Percentiles rank a stretch among this genome's conserved stretches.
Conservation (phyloP, 2,329 filamentous ascomycete genomes). For the Neofusicoccum kwambonambiense region DNA sequence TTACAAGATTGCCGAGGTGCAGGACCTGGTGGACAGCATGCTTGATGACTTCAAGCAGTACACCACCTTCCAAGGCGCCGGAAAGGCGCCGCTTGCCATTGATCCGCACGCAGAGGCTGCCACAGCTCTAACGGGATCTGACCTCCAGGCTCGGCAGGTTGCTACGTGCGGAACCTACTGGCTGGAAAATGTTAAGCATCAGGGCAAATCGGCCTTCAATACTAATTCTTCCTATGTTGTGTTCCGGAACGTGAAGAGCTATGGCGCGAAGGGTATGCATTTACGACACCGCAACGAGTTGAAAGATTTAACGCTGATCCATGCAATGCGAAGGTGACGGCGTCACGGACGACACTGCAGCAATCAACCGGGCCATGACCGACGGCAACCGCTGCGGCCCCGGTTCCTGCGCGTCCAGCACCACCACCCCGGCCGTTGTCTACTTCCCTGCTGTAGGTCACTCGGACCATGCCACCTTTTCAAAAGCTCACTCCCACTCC, state of each 20-base stretch:
- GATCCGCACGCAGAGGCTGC: background rate
- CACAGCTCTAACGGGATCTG: background rate
- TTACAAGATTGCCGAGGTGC: conserved; percentile 9
- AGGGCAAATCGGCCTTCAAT: conserved; percentile 41
- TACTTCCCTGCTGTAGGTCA: conserved; percentile 50
- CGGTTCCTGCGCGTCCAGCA: conserved; percentile 43
- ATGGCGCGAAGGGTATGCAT: conserved; percentile 39
- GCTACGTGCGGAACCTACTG: conserved; percentile 35
- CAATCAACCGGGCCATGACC: conserved; percentile 49
- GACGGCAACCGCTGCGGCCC: conserved; percentile 43
- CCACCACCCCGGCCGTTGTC: conserved; percentile 55
- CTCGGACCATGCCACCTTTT: fast-evolving
- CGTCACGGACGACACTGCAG: conserved; percentile 48
- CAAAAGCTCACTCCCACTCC: background rate
- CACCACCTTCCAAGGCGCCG: background rate
- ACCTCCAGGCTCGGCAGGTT: background rate
- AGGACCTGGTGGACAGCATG: conserved; percentile 5
- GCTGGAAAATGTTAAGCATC: conserved; percentile 43
- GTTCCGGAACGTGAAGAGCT: conserved; percentile 45
- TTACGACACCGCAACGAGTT: background rate
- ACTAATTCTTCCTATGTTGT: conserved; percentile 37
- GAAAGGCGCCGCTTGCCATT: background rate
- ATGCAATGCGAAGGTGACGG: conserved; percentile 28
- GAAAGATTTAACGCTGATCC: background rate
- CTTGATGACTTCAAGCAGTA: conserved; percentile 10